These are phyloP conservation scores for Herpetomonas samuelpessoai DNA, from an alignment of 208 protist species.

Conservation along the genomic window DNA sequence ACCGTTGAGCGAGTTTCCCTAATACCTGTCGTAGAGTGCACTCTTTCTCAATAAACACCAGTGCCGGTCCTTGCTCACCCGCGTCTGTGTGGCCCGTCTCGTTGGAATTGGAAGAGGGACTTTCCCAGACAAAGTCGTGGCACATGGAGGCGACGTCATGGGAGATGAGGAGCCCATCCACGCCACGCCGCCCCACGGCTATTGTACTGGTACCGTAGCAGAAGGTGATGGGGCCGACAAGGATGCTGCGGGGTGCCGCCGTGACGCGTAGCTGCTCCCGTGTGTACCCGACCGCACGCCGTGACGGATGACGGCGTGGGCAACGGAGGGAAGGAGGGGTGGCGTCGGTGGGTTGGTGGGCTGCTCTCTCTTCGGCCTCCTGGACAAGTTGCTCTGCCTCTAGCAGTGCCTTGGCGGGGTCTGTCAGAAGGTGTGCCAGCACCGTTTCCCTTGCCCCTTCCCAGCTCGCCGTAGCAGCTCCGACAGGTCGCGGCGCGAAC, in stretches of 20 bases:
- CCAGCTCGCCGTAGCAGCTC: background rate
- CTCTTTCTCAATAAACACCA: conserved; percentile 85
- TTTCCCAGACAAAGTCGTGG: background rate
- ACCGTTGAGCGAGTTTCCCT: background rate
- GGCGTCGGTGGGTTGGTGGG: no score
- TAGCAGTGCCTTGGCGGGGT: no score
- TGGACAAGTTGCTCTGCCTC: no score
- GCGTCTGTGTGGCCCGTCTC: background rate
- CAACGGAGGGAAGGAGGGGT: no score
- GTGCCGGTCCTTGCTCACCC: conserved; percentile 7
- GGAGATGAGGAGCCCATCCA: conserved; percentile 1
- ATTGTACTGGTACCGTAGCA: conserved; percentile 7
- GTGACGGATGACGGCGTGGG: no score
- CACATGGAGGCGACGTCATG: background rate
- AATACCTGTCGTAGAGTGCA: conserved; percentile 34
- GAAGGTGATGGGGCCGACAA: conserved; percentile 33
- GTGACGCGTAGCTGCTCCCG: conserved; percentile 45
- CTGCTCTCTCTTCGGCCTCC: no score
- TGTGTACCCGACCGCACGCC: no score
- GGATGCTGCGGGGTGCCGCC: conserved; percentile 26
- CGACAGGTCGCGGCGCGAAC: background rate
- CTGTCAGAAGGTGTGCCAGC: no score
- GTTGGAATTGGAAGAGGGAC: background rate
- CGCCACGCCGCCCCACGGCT: background rate
- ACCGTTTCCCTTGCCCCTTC: no score